These are phyloP conservation scores for Mycena leptocephala DNA, from an alignment of 768 basidiomycete species.

Conservation along the genomic window DNA sequence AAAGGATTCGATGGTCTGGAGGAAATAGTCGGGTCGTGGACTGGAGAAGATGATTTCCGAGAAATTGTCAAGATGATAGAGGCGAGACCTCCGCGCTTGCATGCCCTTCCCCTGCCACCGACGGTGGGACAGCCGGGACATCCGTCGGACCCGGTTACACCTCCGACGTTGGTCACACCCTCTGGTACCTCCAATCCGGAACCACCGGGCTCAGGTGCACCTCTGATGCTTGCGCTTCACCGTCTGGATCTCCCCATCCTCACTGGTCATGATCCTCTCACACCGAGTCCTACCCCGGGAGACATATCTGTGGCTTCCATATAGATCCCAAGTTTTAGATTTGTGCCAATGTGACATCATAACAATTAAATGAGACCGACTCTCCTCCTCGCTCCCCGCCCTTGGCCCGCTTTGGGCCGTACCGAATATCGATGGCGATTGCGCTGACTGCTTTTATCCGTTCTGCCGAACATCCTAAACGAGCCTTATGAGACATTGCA, in stretches of 20 bases:
- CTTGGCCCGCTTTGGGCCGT: too few relatives aligned
- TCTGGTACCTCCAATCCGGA: conserved; percentile 71
- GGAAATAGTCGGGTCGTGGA: conserved; percentile 67
- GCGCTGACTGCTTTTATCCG: too few relatives aligned
- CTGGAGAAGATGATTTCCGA: conserved; percentile 75
- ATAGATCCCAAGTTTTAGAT: background rate
- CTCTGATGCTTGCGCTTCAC: conserved; percentile 44
- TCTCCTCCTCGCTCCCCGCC: too few relatives aligned
- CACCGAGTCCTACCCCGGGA: conserved; percentile 40
- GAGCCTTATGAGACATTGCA: too few relatives aligned
- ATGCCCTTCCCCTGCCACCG: conserved; percentile 26
- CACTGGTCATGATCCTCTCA: conserved; percentile 52
- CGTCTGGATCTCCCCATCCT: conserved; percentile 48
- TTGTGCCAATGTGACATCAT: conserved; percentile 1
- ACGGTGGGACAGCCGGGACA: conserved; percentile 36
- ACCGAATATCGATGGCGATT: too few relatives aligned
- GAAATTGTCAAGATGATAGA: conserved; percentile 70
- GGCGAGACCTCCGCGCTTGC: conserved; percentile 46
- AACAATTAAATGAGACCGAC: background rate
- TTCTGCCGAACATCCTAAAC: too few relatives aligned
- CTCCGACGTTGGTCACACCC: conserved; percentile 58
- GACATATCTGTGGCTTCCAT: background rate
- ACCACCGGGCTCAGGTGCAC: conserved; percentile 68
- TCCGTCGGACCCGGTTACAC: background rate
- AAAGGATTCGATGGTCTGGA: conserved; percentile 75